Evolutionary conservation across 768 basidiomycete genomes (phyloP).

Genomic region (Podaxis carcinomalis): DNA sequence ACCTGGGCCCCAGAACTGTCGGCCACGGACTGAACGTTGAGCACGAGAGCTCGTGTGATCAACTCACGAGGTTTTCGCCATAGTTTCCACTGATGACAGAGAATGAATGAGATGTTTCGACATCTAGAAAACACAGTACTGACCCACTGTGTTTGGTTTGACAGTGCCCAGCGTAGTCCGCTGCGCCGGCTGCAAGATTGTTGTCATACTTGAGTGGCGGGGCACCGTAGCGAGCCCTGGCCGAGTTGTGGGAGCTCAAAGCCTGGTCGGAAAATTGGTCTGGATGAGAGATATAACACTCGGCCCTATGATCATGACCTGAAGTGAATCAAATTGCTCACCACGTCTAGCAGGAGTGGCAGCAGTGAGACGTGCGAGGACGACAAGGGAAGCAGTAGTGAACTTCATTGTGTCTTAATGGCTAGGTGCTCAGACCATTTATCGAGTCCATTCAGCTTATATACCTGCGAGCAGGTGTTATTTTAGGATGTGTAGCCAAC

Average conservation of each 20-base stretch:
- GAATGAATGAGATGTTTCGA: neutral
- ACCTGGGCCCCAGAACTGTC: constrained; percentile 19
- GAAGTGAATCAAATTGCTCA: neutral
- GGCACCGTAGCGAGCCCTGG: constrained; percentile 1
- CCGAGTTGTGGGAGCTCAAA: constrained; percentile 1
- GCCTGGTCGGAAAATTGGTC: constrained; percentile 7
- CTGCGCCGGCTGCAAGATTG: constrained; percentile 4
- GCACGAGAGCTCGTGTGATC: neutral
- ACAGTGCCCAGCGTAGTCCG: neutral
- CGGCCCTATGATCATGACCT: neutral
- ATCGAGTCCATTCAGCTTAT: neutral
- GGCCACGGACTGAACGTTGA: neutral
- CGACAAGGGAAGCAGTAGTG: neutral
- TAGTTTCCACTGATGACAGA: constrained; percentile 14
- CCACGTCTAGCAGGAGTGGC: neutral
- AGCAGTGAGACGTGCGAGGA: neutral
- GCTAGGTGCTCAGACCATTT: neutral
- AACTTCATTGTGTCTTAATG: neutral
- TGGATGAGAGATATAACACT: neutral
- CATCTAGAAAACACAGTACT: neutral
- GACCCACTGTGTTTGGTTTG: constrained; percentile 2
- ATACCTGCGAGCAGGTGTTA: neutral
- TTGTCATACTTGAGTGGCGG: constrained; percentile 1
- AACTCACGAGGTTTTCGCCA: constrained; percentile 25
- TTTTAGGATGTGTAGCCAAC: neutral